These are phyloP conservation scores for Zoysia pacifica DNA, from an alignment of 176 grass and related monocot species.

Conservation along the genomic window DNA sequence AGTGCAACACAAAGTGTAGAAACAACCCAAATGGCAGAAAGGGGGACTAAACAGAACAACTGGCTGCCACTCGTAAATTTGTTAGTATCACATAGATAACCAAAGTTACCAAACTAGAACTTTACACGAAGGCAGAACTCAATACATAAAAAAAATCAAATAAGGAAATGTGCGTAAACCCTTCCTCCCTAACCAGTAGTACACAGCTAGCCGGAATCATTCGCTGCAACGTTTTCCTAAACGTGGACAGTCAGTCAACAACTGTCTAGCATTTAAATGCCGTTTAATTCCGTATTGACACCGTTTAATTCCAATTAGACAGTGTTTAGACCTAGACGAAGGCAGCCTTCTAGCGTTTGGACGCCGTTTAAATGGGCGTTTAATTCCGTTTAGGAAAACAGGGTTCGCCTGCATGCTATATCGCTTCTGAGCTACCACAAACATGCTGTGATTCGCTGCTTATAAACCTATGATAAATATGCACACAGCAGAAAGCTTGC, in stretches of 20 bases:
- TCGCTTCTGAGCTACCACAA: not conserved
- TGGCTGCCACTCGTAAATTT: not conserved
- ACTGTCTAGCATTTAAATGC: too few relatives aligned
- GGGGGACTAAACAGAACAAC: constrained; percentile 17
- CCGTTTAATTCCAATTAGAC: too few relatives aligned
- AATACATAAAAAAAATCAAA: constrained; percentile 18
- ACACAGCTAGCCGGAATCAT: not conserved
- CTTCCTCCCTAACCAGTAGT: not conserved
- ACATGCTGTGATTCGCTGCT: constrained; percentile 1
- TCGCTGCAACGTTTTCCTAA: too few relatives aligned
- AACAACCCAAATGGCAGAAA: constrained; percentile 25
- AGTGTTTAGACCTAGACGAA: too few relatives aligned
- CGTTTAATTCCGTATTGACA: too few relatives aligned
- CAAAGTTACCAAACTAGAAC: constrained; percentile 23
- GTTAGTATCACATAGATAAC: not conserved
- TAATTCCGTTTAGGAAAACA: too few relatives aligned
- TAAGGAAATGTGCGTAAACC: not conserved
- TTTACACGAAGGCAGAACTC: constrained; percentile 17
- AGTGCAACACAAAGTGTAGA: not conserved
- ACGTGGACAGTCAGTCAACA: too few relatives aligned
- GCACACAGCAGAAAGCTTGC: not conserved
- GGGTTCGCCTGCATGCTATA: not conserved
- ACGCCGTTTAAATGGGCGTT: too few relatives aligned
- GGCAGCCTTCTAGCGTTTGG: too few relatives aligned
- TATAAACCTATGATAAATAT: not conserved